Base-by-base conservation (phyloP, 306 rosid genomes). In the Trifolium pratense region DNA sequence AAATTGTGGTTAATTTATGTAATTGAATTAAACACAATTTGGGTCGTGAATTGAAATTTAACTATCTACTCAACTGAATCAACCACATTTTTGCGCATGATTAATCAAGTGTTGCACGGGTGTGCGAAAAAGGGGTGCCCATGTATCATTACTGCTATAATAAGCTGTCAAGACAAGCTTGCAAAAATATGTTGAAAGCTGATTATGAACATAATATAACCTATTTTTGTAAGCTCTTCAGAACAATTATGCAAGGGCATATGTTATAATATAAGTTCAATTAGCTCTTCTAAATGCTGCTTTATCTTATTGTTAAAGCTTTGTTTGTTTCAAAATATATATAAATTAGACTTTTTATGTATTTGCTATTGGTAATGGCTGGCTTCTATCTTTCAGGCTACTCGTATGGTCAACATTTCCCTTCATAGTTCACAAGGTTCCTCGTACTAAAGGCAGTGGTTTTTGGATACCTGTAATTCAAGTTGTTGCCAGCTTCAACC, bases 391-490 rank as follows among this genome's bases (percentile, higher is more conserved):
- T 86, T 79, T 75, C 90, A 95, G 99, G 86, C 90, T 94, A 72
- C 82, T 94, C 53, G 78, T 84, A 1, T 87, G 97, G 80, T 80
- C 80, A 18, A 71, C 83, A 37, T 70, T 87, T 9, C 99, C 97
- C 29, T 91, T 82, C 84, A 74, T 82, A 18, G 84, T 94, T 79
- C 87, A 88, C 87, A 90, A 87, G 78, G 82, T 85, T 84, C 96
- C 97, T 79, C 89, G 90, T 9, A 77, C 91, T 37, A 89, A 85
- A 79, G 91, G 92, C 77, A 91, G 99, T 80, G 78, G 96, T 79
- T 91, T 95, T 79, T 95, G 99, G 99, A 75, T 95, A 83, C 97
- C 97, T 57, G 83, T 89, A 6, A 82, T 90, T 82, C 96, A 91
- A 88, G 92, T 95, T 77, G 78, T 88, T 71, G 97, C 97, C 45